Base-by-base conservation (phyloP, 163 green algal genomes). In the Prototheca stagnorum region DNA sequence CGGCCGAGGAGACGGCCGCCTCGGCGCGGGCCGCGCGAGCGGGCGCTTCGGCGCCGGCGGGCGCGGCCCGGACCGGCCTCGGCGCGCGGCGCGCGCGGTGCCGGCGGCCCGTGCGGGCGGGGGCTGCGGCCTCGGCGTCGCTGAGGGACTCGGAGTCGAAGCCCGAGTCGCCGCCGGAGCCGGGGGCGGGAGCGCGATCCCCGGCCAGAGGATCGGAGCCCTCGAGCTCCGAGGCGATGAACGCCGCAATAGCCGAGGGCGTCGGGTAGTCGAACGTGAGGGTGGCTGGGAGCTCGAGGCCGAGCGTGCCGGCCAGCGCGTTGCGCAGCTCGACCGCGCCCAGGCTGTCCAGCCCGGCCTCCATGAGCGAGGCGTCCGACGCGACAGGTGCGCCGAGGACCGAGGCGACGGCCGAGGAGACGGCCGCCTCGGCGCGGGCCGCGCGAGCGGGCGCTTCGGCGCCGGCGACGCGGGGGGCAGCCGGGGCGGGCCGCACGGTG, bases 261-360 rank as follows among this genome's bases (percentile, higher is more conserved):
- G 66, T 71, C 11, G 72, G 63, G 41, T 75, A 73, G 46, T 80
- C 71, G 44, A 81, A 80, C 15, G 73, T 57, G 21, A 81, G 40
- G 7, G 68, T 81, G 23, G 54, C 65, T 4, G 72, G 68, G 37
- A 78, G 43, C 1, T 56, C 15, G 20, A 79, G 7, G 5, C 42
- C 50, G 29, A 72, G 62, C 5, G 23, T 19, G 22, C 12, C 21
- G 29, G 59, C 49, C 8, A 78, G 26, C 16, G 37, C 45, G 42
- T 73, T 80, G 21, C 65, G 49, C 44, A 85, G 54, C 56, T 84
- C 78, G 14, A 83, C 73, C n/a, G 70, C 67, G 16, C 68, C 79
- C 23, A 86, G 54, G 19, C 68, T 81, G 56, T 87, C 77, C 36
- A 77, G 44, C 3, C 67, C 63, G 5, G 74, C 62, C 22, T 79